Evolutionary conservation across 2,329 filamentous ascomycete genomes (phyloP).

Genomic region (Sarocladiaceae sp.): DNA sequence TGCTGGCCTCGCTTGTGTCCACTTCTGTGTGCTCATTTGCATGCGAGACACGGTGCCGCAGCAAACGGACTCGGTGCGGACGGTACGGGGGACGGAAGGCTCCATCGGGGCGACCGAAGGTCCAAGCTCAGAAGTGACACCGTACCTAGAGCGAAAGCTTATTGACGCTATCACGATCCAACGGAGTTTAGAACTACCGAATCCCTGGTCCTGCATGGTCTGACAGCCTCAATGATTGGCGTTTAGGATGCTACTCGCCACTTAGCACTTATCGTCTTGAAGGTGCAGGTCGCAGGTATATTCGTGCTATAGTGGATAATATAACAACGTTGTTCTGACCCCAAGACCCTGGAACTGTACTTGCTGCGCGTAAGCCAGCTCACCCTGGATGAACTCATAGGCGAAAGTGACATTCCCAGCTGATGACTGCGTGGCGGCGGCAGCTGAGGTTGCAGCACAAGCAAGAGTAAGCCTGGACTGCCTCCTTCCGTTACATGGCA

Average conservation of each 20-base stretch:
- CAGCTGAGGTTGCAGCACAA: background rate
- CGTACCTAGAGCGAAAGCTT: background rate
- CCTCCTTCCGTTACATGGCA: too few species aligned
- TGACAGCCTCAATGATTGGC: background rate
- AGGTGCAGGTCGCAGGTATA: background rate
- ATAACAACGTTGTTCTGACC: background rate
- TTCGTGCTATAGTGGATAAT: too few species aligned
- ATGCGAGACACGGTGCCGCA: background rate
- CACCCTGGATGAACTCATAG: too few species aligned
- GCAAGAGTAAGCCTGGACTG: background rate
- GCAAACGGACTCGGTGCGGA: background rate
- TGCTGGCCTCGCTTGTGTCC: background rate
- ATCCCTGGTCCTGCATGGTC: background rate
- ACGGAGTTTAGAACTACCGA: background rate
- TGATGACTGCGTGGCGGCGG: background rate
- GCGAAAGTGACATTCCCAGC: background rate
- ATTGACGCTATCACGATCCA: background rate
- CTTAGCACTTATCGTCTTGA: background rate
- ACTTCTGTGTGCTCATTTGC: background rate
- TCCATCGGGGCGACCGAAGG: background rate
- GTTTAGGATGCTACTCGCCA: background rate
- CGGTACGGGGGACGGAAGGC: background rate
- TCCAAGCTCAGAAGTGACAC: background rate
- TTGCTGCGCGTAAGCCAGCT: too few species aligned
- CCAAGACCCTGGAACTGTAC: background rate